Base-by-base conservation (phyloP, 2,329 filamentous ascomycete species). In the Xylariaceae sp. region DNA sequence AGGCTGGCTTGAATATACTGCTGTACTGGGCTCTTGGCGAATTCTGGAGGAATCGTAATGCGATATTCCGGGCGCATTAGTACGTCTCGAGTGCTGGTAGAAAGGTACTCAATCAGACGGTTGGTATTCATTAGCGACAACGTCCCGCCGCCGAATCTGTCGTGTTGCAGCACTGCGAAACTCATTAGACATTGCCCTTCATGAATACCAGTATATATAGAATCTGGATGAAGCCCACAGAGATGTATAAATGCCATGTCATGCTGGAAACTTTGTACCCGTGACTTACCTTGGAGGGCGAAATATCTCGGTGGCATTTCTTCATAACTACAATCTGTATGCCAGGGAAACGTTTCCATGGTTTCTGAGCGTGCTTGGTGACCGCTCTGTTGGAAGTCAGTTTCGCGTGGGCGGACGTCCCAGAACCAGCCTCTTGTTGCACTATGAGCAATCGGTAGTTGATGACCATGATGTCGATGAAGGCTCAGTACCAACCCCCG, bases 241-340 rank as follows among this genome's bases (percentile, higher is more conserved):
- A 4, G 22, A 27, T 27, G 22, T 7, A 4, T 7, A 5, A 7
- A 7, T 27, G 7, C 22, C 7, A 27, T 27, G 22, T 27, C 22
- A 27, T 27, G 22, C 22, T 27, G 22, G 7, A 27, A 7, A 27
- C 22, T 27, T 7, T 27, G 22, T 4, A 27, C 22, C 7, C 7
- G 22, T 5, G 7, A 27, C 22, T 27, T 7, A 27, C 22, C 22
- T 7, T 27, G 22, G 4, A 27, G 22, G 22, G 22, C 22, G 22
- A 27, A 27, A 7, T 27, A 27, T 3, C 66, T 48, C 2, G 71
- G 71, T 1, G 68, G 61, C 0, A 54, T 51, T 1, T 62, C 45
- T 42, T 74, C 71, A 42, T 74, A 74, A 53, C 69, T 71, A 56
- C 71, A 73, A 42, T 74, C 71, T 0, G 69, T 74, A 42, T 74